Base-by-base conservation (phyloP, 306 rosid species). In the Cicer yamashitae region DNA sequence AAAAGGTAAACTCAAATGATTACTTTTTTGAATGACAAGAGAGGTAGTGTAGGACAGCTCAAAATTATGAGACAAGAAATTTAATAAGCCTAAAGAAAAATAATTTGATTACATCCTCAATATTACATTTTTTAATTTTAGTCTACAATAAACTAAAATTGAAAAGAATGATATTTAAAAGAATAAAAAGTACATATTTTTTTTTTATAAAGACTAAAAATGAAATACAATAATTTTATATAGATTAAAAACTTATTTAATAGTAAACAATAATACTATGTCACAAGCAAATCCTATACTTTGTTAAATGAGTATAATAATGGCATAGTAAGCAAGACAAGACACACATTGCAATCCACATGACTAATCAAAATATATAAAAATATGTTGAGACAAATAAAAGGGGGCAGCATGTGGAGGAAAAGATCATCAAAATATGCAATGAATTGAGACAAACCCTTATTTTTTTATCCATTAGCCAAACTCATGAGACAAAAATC, bases 391-490 rank as follows among this genome's bases (percentile, higher is more conserved):
- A 67, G 76, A 78, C 82, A 85, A 45, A 10, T 13, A 11, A 76
- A 77, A 73, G 87, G 82, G 71, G 84, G 60, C 47, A 82, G 79
- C 91, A 85, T 81, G 90, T 88, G 90, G 73, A 77, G 50, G 11
- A 37, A 84, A 82, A 66, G 69, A 66, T 73, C 40, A 82, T 72
- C 50, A 14, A 86, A 62, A 78, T 54, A 81, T 77, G 80, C 89
- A 87, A 66, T 84, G 89, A 83, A 87, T 79, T 64, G 62, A 78
- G 97, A 89, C 94, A 78, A 69, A 71, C 7, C 62, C 70, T 51
- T 71, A 38, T 57, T 64, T 72, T 72, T 82, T 71, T 71, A 72
- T 54, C 51, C 51, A 59, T 77, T 14, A 79, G 78, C 83, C 83
- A 83, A 81, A 70, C 40, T 38, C 30, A 38, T 76, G 80, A 47